phyloP scores from a whole-genome alignment of 106 monocot genomes.

The Dendrobium huoshanense region DNA sequence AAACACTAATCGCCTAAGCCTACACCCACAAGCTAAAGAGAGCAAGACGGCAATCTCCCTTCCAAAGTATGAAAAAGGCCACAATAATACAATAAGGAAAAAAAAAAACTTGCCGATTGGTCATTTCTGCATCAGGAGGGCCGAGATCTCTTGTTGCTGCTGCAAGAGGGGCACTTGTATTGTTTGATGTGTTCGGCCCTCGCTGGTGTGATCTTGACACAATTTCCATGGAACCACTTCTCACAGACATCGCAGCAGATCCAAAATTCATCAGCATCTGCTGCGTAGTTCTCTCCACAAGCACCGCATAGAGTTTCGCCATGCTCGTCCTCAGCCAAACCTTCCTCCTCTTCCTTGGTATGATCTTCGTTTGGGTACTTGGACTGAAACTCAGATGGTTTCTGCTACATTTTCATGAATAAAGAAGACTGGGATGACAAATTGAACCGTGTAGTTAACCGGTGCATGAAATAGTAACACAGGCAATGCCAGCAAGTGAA shows the following conservation, averaged over 20 bases:
- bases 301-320: slow-evolving; percentile 4
- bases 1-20: not conserved
- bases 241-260: slow-evolving; percentile 5
- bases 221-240: slow-evolving; percentile 6
- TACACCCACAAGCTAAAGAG: not conserved
- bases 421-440: not conserved
- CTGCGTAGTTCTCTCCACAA: slow-evolving; percentile 1
- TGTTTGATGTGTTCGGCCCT: slow-evolving; percentile 10
- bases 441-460: not conserved
- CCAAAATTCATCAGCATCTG: slow-evolving; percentile 7
- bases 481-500: not conserved
- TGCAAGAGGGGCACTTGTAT: slow-evolving; percentile 9
- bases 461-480: not conserved
- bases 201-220: slow-evolving; percentile 5
- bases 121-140: not conserved
- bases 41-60: no score
- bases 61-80: no score
- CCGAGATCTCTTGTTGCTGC: slow-evolving; percentile 5
- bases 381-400: slow-evolving; percentile 4
- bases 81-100: no score
- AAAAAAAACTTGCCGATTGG: not conserved
- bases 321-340: not conserved
- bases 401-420: not conserved
- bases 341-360: not conserved
- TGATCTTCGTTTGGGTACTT: not conserved